These are phyloP conservation scores for Acorus gramineus DNA, from an alignment of 106 monocot species.

Conservation along the genomic window DNA sequence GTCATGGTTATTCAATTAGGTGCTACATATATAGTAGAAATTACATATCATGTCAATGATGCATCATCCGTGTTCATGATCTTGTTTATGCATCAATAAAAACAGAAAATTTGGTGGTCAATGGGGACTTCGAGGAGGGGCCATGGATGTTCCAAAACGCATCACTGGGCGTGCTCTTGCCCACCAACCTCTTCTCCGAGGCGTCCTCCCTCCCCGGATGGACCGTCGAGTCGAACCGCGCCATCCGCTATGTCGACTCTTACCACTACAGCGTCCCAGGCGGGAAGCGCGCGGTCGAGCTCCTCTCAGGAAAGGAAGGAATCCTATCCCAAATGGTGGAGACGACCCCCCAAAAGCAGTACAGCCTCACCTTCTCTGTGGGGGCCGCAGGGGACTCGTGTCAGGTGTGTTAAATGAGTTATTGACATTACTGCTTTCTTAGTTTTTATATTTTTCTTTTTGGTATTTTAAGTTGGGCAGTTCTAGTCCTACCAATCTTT, in stretches of 20 bases:
- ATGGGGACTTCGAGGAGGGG: slow-evolving; percentile 69
- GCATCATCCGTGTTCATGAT: too few species aligned
- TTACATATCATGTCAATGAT: too few species aligned
- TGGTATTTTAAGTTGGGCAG: too few species aligned
- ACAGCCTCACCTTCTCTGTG: slow-evolving; percentile 60
- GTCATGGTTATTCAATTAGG: too few species aligned
- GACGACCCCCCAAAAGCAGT: slow-evolving; percentile 55
- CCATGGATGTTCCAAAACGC: slow-evolving; percentile 60
- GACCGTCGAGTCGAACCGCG: slow-evolving; percentile 90
- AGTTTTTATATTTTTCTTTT: too few species aligned
- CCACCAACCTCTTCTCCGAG: slow-evolving; percentile 74
- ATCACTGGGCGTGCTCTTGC: slow-evolving; percentile 69
- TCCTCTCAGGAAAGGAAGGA: slow-evolving; percentile 91
- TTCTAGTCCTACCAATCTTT: too few species aligned
- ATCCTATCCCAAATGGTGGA: slow-evolving; percentile 96
- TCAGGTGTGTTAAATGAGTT: not conserved
- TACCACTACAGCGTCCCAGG: slow-evolving; percentile 68
- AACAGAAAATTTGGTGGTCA: slow-evolving; percentile 41
- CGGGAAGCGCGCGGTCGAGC: slow-evolving; percentile 86
- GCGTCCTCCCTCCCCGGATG: slow-evolving; percentile 71
- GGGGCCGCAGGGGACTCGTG: slow-evolving; percentile 72
- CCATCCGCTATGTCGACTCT: slow-evolving; percentile 78
- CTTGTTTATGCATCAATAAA: too few species aligned
- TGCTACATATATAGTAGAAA: too few species aligned
- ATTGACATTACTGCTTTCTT: too few species aligned